A percentile compares a stretch with the other conserved stretches of the same genome.
Conservation (phyloP, 129 eudicot species). For the Oenanthe sinensis region DNA sequence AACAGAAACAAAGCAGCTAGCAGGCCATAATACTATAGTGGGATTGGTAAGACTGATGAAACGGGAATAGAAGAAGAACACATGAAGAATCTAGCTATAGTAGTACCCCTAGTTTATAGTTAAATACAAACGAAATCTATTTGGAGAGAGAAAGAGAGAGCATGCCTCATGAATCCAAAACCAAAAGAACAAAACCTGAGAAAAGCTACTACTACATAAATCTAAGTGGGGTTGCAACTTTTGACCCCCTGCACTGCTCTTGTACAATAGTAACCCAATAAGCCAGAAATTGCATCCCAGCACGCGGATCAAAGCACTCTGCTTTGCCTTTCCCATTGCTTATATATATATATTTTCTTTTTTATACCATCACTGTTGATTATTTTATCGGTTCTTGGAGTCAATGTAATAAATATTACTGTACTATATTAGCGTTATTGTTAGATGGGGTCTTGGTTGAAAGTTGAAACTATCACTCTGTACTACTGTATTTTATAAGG, state of each 20-base stretch:
- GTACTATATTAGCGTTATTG: too few relatives aligned
- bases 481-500: too few relatives aligned
- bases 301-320: conserved; percentile 95
- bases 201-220: conserved; percentile 40
- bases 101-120: not conserved
- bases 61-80: conserved; percentile 9
- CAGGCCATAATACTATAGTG: conserved; percentile 3
- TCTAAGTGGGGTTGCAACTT: conserved; percentile 66
- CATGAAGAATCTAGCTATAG: not conserved
- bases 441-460: too few relatives aligned
- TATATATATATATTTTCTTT: too few relatives aligned
- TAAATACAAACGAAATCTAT: not conserved
- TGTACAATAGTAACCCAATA: conserved; percentile 30
- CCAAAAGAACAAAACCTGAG: conserved; percentile 72
- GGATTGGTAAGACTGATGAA: conserved; percentile 2
- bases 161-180: conserved; percentile 71
- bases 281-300: conserved; percentile 55
- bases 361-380: not conserved
- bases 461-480: too few relatives aligned
- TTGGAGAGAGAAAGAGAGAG: conserved; percentile 4
- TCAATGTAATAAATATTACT: too few relatives aligned
- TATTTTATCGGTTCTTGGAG: too few relatives aligned
- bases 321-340: not conserved
- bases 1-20: not conserved
- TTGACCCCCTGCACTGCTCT: conserved; percentile 11